Conservation (phyloP, 352 stramenopile genomes). For the Phytophthora nicotianae region DNA sequence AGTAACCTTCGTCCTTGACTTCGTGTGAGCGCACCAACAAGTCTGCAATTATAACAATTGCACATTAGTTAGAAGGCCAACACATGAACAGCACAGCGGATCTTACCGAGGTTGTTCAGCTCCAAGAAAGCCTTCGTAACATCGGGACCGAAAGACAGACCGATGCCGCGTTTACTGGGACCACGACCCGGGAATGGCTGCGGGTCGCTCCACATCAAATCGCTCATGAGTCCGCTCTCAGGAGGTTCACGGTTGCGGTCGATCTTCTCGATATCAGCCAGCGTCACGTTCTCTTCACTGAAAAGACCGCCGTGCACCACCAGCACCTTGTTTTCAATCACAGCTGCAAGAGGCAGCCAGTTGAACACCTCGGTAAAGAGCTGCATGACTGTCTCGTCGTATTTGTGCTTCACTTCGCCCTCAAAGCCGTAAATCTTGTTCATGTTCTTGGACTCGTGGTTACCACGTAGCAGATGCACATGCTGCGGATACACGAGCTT, state of each 20-base stretch:
- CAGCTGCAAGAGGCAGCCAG: constrained; percentile 94
- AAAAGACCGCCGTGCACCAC: constrained; percentile 98
- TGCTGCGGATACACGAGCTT: constrained; percentile 95
- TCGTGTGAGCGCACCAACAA: constrained; percentile 98
- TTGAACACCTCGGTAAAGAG: constrained; percentile 99
- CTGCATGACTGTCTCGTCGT: constrained; percentile 98
- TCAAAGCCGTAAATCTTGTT: constrained; percentile 99
- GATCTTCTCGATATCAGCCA: constrained; percentile 96
- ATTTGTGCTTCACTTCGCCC: constrained; percentile 99
- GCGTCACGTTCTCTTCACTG: constrained; percentile 92
- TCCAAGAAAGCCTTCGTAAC: constrained; percentile 97
- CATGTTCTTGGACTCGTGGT: constrained; percentile 99
- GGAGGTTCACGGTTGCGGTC: constrained; percentile 95
- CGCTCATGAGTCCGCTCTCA: constrained; percentile 92
- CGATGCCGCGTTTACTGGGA: constrained; percentile 96
- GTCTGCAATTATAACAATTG: constrained; percentile 48
- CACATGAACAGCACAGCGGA: background rate
- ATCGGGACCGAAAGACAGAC: constrained; percentile 97
- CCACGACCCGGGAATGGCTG: constrained; percentile 96
- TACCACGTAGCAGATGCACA: constrained; percentile 95
- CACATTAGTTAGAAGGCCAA: background rate
- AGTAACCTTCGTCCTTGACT: constrained; percentile 99
- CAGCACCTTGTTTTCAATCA: constrained; percentile 95
- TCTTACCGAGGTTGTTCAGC: constrained; percentile 93
- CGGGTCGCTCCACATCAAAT: constrained; percentile 96